Percentiles rank a stretch among this genome's conserved stretches.
phyloP scores from a whole-genome alignment of 768 basidiomycete genomes.

The Pleurotus tuoliensis region DNA sequence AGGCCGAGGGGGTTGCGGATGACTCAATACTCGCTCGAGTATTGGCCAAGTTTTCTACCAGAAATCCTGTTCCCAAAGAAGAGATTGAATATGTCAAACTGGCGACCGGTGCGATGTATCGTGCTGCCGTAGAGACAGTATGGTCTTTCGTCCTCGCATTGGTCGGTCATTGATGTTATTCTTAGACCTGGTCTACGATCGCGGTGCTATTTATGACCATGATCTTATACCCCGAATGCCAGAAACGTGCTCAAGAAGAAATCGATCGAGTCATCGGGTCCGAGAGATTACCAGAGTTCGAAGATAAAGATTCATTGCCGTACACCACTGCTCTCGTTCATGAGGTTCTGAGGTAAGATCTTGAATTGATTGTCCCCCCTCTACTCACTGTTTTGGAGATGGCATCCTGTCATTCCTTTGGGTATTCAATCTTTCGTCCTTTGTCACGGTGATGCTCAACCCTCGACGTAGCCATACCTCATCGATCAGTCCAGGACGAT shows the following conservation, averaged over 20 bases:
- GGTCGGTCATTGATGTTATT: neutral
- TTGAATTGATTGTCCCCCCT: neutral
- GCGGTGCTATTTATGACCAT: conserved; percentile 21
- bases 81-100: neutral
- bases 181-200: neutral
- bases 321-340: conserved; percentile 21
- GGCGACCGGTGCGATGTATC: neutral
- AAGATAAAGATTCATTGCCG: conserved; percentile 18
- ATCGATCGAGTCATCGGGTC: conserved; percentile 21
- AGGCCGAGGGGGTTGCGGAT: neutral
- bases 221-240: conserved; percentile 22
- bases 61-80: neutral
- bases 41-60: neutral
- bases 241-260: conserved; percentile 24
- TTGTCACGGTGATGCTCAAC: neutral
- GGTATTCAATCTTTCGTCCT: neutral
- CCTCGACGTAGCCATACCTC: conserved; percentile 26
- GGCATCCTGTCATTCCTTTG: neutral
- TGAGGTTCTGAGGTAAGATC: conserved; percentile 22
- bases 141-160: neutral
- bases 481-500: conserved; percentile 23
- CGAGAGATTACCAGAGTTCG: conserved; percentile 20
- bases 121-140: neutral
- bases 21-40: neutral
- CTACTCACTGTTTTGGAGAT: neutral